phyloP scores from a whole-genome alignment of 352 stramenopile genomes.

The Lagenidium giganteum region DNA sequence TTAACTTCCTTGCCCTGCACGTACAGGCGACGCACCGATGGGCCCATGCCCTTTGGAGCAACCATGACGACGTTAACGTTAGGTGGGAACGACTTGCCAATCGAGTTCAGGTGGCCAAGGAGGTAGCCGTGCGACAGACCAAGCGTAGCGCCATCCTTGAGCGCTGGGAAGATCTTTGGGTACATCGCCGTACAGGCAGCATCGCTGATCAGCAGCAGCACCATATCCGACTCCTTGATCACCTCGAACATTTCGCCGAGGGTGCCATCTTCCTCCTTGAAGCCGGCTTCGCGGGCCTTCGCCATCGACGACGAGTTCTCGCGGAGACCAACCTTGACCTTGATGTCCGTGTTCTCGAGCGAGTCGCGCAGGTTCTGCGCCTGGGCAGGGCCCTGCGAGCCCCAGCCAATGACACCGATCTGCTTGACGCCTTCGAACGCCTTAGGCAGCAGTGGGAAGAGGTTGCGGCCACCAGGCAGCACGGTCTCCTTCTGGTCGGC shows the following conservation, averaged over 20 bases:
- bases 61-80: conserved; percentile 98
- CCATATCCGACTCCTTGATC: conserved; percentile 95
- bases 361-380: conserved; percentile 97
- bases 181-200: conserved; percentile 94
- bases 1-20: conserved; percentile 98
- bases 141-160: conserved; percentile 94
- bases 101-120: conserved; percentile 95
- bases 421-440: conserved; percentile 96
- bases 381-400: conserved; percentile 96
- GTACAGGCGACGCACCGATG: conserved; percentile 95
- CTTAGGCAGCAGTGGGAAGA: conserved; percentile 94
- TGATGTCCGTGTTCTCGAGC: conserved; percentile 89
- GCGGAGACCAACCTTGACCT: conserved; percentile 89
- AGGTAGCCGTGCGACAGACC: conserved; percentile 97
- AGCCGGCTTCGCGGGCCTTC: conserved; percentile 87
- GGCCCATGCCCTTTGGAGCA: conserved; percentile 97
- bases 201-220: conserved; percentile 97
- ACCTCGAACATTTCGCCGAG: conserved; percentile 96
- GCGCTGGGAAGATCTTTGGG: conserved; percentile 95
- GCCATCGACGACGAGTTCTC: conserved; percentile 71
- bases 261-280: conserved; percentile 90
- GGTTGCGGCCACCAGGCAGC: conserved; percentile 83
- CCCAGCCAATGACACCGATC: conserved; percentile 98
- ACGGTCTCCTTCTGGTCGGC: conserved; percentile 70
- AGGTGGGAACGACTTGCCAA: conserved; percentile 93